A percentile compares a stretch with the other conserved stretches of the same genome.
phyloP scores from a whole-genome alignment of 2,329 filamentous ascomycete genomes.

The Neonectria hederae region DNA sequence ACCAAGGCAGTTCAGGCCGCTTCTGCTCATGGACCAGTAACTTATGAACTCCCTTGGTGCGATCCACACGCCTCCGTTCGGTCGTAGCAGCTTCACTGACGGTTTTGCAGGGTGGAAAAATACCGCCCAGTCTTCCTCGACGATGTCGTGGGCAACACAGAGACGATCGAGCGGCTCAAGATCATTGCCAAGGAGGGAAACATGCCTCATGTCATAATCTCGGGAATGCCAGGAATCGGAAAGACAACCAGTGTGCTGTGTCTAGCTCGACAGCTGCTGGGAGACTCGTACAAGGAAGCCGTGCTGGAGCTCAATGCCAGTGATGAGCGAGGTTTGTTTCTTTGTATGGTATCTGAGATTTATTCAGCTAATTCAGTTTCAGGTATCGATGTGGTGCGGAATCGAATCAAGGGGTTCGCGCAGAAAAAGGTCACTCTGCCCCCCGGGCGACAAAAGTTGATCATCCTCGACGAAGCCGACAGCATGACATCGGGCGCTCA shows the following conservation, averaged over 20 bases:
- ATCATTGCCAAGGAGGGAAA: slow-evolving; percentile 99
- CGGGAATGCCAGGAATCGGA: slow-evolving; percentile 98
- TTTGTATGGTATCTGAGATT: too few species aligned
- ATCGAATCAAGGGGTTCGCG: slow-evolving; percentile 97
- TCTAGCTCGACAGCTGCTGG: slow-evolving; percentile 88
- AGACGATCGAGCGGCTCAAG: slow-evolving; percentile 96
- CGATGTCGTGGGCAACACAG: slow-evolving; percentile 96
- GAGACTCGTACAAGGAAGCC: slow-evolving; percentile 95
- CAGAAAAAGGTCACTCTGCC: slow-evolving; percentile 99
- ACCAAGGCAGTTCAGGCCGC: slow-evolving; percentile 65
- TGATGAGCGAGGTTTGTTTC: slow-evolving; percentile 80
- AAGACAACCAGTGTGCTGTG: slow-evolving; percentile 97
- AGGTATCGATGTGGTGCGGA: slow-evolving; percentile 97
- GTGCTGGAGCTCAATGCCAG: slow-evolving; percentile 96
- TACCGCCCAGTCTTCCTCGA: slow-evolving; percentile 95
- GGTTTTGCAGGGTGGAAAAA: slow-evolving; percentile 85
- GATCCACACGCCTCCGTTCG: slow-evolving; percentile 24
- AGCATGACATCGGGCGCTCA: slow-evolving; percentile 98
- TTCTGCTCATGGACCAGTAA: slow-evolving; percentile 60
- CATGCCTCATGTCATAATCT: slow-evolving; percentile 99
- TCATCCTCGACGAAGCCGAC: slow-evolving; percentile 98
- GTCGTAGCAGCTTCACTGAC: slow-evolving; percentile 33
- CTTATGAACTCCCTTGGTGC: slow-evolving; percentile 84
- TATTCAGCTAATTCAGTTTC: background rate
- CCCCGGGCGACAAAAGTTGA: slow-evolving; percentile 89